phyloP scores from a whole-genome alignment of 2,329 filamentous ascomycete species.

The Cladosporium colombiae region DNA sequence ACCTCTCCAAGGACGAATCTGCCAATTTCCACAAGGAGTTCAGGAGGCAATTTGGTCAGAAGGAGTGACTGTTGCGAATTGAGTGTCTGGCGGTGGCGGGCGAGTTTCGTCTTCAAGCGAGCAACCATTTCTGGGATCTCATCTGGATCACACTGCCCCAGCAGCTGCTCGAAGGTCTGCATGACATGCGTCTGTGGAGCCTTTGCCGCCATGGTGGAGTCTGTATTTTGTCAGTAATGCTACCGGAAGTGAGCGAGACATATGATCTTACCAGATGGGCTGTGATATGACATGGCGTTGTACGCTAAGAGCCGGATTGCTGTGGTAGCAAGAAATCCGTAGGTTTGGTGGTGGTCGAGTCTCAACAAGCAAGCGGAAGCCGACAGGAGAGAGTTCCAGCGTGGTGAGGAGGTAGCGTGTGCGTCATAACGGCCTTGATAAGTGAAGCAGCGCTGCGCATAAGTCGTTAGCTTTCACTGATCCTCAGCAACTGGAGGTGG shows the following conservation, averaged over 20 bases:
- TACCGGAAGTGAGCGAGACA: neutral
- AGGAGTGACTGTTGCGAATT: neutral
- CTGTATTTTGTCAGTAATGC: neutral
- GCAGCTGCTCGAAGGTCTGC: neutral
- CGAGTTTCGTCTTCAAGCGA: neutral
- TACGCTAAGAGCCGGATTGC: neutral
- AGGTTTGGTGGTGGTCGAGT: neutral
- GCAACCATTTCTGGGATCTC: neutral
- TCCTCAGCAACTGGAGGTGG: neutral
- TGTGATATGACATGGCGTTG: neutral
- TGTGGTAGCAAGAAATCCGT: neutral
- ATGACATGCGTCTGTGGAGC: neutral
- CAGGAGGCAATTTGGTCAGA: neutral
- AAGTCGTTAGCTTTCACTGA: neutral
- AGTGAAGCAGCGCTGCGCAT: neutral
- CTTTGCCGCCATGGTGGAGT: neutral
- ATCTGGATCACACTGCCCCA: neutral
- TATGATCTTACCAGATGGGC: neutral
- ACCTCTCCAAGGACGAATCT: neutral
- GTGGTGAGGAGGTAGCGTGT: neutral
- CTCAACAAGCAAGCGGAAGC: neutral
- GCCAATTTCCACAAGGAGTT: neutral
- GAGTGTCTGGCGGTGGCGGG: neutral
- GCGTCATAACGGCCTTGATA: neutral
- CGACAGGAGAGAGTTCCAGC: neutral